Percentiles rank a stretch among this genome's conserved stretches.
Conservation (phyloP, 2,329 filamentous ascomycete species). For the Diaporthe helianthi region DNA sequence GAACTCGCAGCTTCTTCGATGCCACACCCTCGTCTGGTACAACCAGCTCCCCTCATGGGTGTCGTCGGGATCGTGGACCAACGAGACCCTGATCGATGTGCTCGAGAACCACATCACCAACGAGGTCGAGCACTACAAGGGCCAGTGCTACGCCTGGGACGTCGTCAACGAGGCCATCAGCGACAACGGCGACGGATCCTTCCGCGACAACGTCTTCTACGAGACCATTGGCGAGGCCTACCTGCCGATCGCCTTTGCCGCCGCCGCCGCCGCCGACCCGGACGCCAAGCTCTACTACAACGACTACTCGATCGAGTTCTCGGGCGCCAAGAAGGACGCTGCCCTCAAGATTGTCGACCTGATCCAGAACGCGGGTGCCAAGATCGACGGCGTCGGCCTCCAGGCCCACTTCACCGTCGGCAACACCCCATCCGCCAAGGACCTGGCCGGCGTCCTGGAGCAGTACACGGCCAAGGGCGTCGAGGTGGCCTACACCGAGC, state of each 20-base stretch:
- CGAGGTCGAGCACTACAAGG: conserved; percentile 64
- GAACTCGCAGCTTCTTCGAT: conserved; percentile 62
- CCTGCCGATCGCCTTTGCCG: conserved; percentile 63
- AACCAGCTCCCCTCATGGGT: conserved; percentile 60
- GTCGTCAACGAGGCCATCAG: conserved; percentile 70
- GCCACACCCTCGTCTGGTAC: conserved; percentile 66
- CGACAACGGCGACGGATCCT: conserved; percentile 57
- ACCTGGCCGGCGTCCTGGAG: conserved; percentile 53
- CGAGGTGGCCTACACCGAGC: conserved; percentile 67
- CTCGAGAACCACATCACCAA: conserved; percentile 67
- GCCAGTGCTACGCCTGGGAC: conserved; percentile 69
- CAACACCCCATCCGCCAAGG: conserved; percentile 52
- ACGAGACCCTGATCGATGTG: conserved; percentile 58
- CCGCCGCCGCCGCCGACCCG: conserved; percentile 61
- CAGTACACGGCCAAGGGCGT: conserved; percentile 59
- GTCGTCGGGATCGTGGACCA: conserved; percentile 58
- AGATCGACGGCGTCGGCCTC: conserved; percentile 68
- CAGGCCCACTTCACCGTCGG: conserved; percentile 68
- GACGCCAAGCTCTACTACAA: conserved; percentile 62
- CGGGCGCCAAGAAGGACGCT: conserved; percentile 53
- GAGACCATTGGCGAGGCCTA: conserved; percentile 62
- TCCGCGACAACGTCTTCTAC: conserved; percentile 61
- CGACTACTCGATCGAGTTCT: conserved; percentile 62
- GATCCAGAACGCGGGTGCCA: conserved; percentile 55
- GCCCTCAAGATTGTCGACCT: conserved; percentile 54